Evolutionary conservation across 2,329 filamentous ascomycete genomes (phyloP).

Genomic region (Fusarium sp.): DNA sequence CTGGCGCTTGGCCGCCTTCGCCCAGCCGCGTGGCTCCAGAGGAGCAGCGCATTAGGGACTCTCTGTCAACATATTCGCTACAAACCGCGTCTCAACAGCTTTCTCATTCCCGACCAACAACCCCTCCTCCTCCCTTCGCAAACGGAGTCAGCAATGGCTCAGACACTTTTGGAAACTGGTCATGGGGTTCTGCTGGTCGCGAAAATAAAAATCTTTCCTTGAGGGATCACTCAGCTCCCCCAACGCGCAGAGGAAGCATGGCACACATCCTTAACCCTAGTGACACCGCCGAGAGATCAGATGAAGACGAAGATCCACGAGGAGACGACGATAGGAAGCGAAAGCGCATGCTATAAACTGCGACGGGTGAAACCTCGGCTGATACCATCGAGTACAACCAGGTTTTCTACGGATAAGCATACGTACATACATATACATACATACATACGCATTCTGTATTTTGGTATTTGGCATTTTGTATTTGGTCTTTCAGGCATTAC

Average conservation of each 20-base stretch:
- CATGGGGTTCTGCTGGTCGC: slow-evolving; percentile 62
- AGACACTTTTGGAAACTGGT: slow-evolving; percentile 64
- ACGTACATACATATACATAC: slow-evolving; percentile 31
- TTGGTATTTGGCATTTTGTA: slow-evolving; percentile 5
- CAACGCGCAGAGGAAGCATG: slow-evolving; percentile 68
- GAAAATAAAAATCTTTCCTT: slow-evolving; percentile 61
- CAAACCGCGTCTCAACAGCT: slow-evolving; percentile 53
- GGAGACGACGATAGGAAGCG: slow-evolving; percentile 69
- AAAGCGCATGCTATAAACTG: slow-evolving; percentile 66
- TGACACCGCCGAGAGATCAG: slow-evolving; percentile 63
- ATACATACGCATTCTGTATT: slow-evolving; percentile 20
- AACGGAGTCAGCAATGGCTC: slow-evolving; percentile 53
- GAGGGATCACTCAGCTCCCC: slow-evolving; percentile 65
- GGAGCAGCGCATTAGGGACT: slow-evolving; percentile 66
- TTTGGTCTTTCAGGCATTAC: slow-evolving; percentile 13
- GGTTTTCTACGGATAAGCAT: slow-evolving; percentile 5
- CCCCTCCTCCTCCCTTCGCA: slow-evolving; percentile 60
- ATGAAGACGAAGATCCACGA: slow-evolving; percentile 64
- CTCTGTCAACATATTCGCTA: slow-evolving; percentile 63
- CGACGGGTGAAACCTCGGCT: slow-evolving; percentile 46
- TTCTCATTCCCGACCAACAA: slow-evolving; percentile 64
- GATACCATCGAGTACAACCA: neutral
- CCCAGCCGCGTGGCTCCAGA: slow-evolving; percentile 60
- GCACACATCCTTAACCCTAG: slow-evolving; percentile 70
- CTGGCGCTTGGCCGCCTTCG: slow-evolving; percentile 63